A percentile compares a stretch with the other conserved stretches of the same genome.
Conservation (phyloP, 2,329 filamentous ascomycete species). For the Stemphylium beticola region DNA sequence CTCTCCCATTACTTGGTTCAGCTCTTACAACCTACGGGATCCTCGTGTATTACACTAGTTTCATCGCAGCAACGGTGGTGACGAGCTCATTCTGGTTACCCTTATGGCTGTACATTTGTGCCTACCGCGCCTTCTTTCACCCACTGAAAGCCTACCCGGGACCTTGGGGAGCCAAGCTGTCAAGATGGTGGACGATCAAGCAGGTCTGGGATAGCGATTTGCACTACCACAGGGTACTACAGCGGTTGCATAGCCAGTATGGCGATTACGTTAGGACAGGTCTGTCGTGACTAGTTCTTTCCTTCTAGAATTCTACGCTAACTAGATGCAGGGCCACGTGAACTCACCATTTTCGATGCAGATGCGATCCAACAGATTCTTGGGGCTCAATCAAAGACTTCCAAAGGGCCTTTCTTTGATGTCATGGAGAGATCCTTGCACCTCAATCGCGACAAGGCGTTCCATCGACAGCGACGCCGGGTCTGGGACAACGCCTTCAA, state of each 20-base stretch:
- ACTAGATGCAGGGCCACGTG: slow-evolving; percentile 25
- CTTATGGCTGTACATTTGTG: slow-evolving; percentile 26
- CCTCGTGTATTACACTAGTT: slow-evolving; percentile 12
- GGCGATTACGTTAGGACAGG: slow-evolving; percentile 36
- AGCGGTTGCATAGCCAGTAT: slow-evolving; percentile 29
- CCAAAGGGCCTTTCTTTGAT: slow-evolving; percentile 36
- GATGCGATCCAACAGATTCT: slow-evolving; percentile 29
- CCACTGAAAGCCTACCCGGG: slow-evolving; percentile 31
- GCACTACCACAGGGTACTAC: slow-evolving; percentile 25
- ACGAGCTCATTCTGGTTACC: slow-evolving; percentile 23
- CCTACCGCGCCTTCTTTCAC: slow-evolving; percentile 34
- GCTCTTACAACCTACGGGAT: slow-evolving; percentile 17
- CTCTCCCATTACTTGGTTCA: slow-evolving; percentile 16
- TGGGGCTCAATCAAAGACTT: slow-evolving; percentile 28
- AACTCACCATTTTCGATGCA: slow-evolving; percentile 33
- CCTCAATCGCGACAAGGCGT: slow-evolving; percentile 32
- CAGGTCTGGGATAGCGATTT: slow-evolving; percentile 19
- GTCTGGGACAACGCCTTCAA: slow-evolving; percentile 42
- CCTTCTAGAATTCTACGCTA: not conserved
- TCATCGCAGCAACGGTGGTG: slow-evolving; percentile 15
- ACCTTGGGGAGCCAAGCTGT: slow-evolving; percentile 29
- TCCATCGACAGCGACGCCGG: slow-evolving; percentile 33
- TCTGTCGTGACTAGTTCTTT: slow-evolving; percentile 6
- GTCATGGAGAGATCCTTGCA: slow-evolving; percentile 31
- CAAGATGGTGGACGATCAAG: slow-evolving; percentile 33